Evolutionary conservation across 805 yeast species (phyloP).

Genomic region (Hanseniaspora valbyensis): DNA sequence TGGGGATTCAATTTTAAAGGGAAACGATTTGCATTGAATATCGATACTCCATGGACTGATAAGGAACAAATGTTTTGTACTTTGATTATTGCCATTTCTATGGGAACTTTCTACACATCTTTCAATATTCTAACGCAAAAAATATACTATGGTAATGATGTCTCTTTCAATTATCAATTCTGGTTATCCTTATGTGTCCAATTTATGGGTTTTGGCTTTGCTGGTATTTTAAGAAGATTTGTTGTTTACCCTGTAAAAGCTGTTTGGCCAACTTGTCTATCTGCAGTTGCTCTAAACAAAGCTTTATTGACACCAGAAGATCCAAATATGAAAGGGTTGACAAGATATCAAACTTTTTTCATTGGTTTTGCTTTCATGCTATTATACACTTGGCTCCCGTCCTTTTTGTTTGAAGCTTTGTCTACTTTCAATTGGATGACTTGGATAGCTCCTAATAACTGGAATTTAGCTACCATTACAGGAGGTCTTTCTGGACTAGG

Average conservation of each 20-base stretch:
- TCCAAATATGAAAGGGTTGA: slow-evolving; percentile 28
- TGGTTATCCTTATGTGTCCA: slow-evolving; percentile 47
- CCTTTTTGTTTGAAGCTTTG: slow-evolving; percentile 49
- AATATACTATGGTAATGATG: slow-evolving; percentile 26
- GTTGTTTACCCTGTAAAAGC: slow-evolving; percentile 51
- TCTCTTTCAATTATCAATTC: slow-evolving; percentile 39
- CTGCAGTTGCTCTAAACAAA: slow-evolving; percentile 46
- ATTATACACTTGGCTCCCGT: slow-evolving; percentile 58
- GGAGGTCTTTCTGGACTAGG: slow-evolving; percentile 41
- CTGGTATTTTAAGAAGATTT: slow-evolving; percentile 48
- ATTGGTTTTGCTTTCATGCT: slow-evolving; percentile 37
- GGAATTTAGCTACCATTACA: slow-evolving; percentile 48
- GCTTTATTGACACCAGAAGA: slow-evolving; percentile 36
- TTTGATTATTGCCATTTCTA: slow-evolving; percentile 32
- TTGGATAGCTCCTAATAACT: slow-evolving; percentile 30
- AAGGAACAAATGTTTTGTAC: slow-evolving; percentile 61
- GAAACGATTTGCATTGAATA: slow-evolving; percentile 37
- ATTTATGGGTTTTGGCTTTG: slow-evolving; percentile 54
- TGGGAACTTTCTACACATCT: slow-evolving; percentile 29
- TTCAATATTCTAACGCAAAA: slow-evolving; percentile 31
- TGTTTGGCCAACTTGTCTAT: slow-evolving; percentile 55
- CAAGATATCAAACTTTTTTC: slow-evolving; percentile 39
- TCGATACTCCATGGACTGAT: slow-evolving; percentile 48
- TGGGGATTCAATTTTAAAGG: slow-evolving; percentile 34
- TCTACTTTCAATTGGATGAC: slow-evolving; percentile 42